Conservation (phyloP, 768 basidiomycete genomes). For the Tylopilus rubrobrunneus region DNA sequence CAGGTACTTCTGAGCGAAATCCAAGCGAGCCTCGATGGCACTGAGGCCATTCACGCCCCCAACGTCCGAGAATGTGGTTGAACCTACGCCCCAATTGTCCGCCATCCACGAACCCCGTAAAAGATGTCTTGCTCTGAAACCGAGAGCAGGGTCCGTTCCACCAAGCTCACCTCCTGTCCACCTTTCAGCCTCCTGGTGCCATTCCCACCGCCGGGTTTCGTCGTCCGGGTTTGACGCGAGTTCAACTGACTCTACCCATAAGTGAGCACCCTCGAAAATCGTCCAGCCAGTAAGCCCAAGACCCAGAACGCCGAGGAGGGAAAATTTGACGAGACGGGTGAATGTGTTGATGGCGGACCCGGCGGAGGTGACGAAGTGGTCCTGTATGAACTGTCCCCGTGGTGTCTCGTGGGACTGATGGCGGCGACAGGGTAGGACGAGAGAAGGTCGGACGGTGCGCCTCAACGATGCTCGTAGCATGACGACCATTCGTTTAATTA, state of each 20-base stretch:
- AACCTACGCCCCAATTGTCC: constrained; percentile 57
- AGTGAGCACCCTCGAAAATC: constrained; percentile 54
- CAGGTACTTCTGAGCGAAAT: constrained; percentile 52
- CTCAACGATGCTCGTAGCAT: constrained; percentile 13
- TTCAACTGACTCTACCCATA: constrained; percentile 60
- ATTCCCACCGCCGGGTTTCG: constrained; percentile 58
- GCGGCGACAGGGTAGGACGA: constrained; percentile 6
- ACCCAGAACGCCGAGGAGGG: constrained; percentile 41
- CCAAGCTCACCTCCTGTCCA: constrained; percentile 59
- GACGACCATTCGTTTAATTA: no score
- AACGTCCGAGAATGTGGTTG: constrained; percentile 34
- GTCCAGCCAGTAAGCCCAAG: constrained; percentile 43
- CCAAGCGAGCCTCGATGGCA: constrained; percentile 52
- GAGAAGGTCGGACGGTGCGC: constrained; percentile 4
- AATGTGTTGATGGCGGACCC: constrained; percentile 42
- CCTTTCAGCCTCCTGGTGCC: constrained; percentile 57
- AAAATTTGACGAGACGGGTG: constrained; percentile 46
- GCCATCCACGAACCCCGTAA: constrained; percentile 72
- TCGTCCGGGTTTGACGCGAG: constrained; percentile 45
- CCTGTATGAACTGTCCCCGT: constrained; percentile 21
- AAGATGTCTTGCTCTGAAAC: constrained; percentile 55
- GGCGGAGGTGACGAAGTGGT: constrained; percentile 34
- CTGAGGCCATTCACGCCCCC: constrained; percentile 37
- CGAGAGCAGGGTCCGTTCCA: constrained; percentile 72
- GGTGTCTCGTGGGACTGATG: constrained; percentile 16